Evolutionary conservation across 2,329 filamentous ascomycete species (phyloP), one percentile per base, ranked within the genome.

Genomic region (Ceratocystis diversiconidia): DNA sequence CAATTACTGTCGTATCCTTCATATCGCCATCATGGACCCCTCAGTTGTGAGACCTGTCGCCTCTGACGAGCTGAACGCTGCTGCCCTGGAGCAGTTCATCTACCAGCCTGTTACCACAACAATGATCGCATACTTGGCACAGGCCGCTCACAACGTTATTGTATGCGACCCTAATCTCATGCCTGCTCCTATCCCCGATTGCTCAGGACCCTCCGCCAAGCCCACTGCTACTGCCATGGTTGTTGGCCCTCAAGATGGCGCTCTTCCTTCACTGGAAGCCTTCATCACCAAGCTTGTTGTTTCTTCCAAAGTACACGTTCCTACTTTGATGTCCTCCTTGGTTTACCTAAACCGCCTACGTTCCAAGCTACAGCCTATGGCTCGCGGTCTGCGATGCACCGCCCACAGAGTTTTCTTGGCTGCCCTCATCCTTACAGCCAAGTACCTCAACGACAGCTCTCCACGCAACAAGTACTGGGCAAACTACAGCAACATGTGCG

Each of bases 401-500:
- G 90, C 92, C 60, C 94, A 99, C 80, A 88, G 94, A 72, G 97
- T 99, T 81, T 97, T 99, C 79, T 83, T 99, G 61, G 92, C 90
- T 52, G 80, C 89, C 17, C 85, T 92, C 70, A 94, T 94, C 73
- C 80, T 87, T 59, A 86, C 94, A 1, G 92, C 94, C 71, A 99
- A 99, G 85, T 96, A 96, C 76, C 83, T 97, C 71, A 97, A 99
- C 76, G 94, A 97, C 80, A 96, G 91, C 68, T 96, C 91, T 12
- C 94, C 94, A 69, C 97, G 97, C 86, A 99, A 99, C 84, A 97
- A 97, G 85, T 94, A 99, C 82, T 99, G 94, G 94, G 92, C 94
- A 70, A 87, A 86, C 72, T 99, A 97, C 80, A 95, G 88, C 68
- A 79, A 86, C 72, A 86, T 96, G 71, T 87, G 80, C 74, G 85